Evolutionary conservation across 768 basidiomycete genomes (phyloP).

Genomic region (Agrocybe praecox): DNA sequence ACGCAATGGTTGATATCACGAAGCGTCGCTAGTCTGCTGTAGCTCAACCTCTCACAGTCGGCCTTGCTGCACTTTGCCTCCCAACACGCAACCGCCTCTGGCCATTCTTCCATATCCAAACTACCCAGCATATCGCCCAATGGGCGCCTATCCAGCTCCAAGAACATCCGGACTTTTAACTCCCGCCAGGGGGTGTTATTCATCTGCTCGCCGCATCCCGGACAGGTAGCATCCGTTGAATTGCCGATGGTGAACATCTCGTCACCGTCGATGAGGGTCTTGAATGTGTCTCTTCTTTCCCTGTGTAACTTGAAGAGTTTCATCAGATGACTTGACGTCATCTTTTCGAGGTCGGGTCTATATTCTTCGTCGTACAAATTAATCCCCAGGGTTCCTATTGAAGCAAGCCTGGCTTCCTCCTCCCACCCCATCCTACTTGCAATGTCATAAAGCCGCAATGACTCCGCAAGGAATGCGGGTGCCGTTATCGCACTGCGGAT

Average conservation of each 20-base stretch:
- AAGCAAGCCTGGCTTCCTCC: constrained; percentile 43
- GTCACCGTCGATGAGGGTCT: constrained; percentile 34
- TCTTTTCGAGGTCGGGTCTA: constrained; percentile 30
- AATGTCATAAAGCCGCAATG: constrained; percentile 50
- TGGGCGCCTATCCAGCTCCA: constrained; percentile 41
- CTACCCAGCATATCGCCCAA: constrained; percentile 38
- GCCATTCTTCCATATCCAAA: constrained; percentile 45
- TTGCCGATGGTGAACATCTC: constrained; percentile 41
- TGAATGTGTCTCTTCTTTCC: constrained; percentile 38
- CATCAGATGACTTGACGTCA: constrained; percentile 37
- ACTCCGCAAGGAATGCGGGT: constrained; percentile 42
- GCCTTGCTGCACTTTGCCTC: constrained; percentile 31
- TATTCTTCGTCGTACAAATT: constrained; percentile 37
- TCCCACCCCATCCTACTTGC: constrained; percentile 46
- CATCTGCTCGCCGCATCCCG: constrained; percentile 32
- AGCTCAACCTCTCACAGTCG: constrained; percentile 34
- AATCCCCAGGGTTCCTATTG: constrained; percentile 40
- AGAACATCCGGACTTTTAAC: constrained; percentile 38
- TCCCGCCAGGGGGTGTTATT: constrained; percentile 42
- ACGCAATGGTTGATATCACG: constrained; percentile 33
- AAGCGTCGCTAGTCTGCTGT: constrained; percentile 28
- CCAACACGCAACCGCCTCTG: constrained; percentile 42
- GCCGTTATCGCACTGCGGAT: constrained; percentile 43
- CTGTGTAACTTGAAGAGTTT: constrained; percentile 43
- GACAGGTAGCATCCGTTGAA: constrained; percentile 27